Base-by-base conservation (phyloP, 768 basidiomycete genomes). In the Mycena maculata region DNA sequence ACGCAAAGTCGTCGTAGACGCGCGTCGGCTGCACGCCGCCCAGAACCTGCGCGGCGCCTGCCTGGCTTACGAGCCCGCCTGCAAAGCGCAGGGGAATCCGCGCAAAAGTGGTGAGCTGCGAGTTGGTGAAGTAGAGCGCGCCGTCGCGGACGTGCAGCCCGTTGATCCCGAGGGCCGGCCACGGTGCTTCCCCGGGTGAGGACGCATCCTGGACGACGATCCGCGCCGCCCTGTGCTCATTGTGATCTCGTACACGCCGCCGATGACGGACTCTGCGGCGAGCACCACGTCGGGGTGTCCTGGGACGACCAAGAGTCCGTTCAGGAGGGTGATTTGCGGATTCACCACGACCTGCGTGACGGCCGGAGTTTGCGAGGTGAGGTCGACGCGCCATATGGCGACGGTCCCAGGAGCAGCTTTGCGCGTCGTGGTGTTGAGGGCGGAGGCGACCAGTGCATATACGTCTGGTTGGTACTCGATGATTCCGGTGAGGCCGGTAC, bases 141-240 rank as follows among this genome's bases (percentile, higher is more conserved):
- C 30, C 36, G 18, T 13, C 45, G 28, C 23, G 58, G 3, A 49
- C 58, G 45, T 25, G 58, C 4, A 60, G 47, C 30, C 58, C 58
- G 58, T 60, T 60, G 33, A 60, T 60, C 9, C 44, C 58, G n/a
- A 48, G 44, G 30, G 28, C 45, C 9, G 58, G 58, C 18, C 20
- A 5, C 8, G 58, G 58, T 20, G 44, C 58, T 6, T 23, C 47
- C 16, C 45, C 30, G 7, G 23, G 30, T 30, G 49, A 20, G 30
- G 30, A 15, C 6, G 13, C 28, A 30, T 49, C 58, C 8, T 47
- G 44, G 12, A 60, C 13, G 10, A 22, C 36, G 7, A 60, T 36
- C 13, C 41, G 55, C 25, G n/a, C 22, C 13, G 47, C 31, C 58
- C 44, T 20, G 27, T 27, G 58, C 12, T 3, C 58, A 48, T 49